A percentile compares a stretch with the other conserved stretches of the same genome.
These are phyloP conservation scores for Lichtheimia hyalospora DNA, from an alignment of 371 early-diverging fungal species.

Conservation along the genomic window DNA sequence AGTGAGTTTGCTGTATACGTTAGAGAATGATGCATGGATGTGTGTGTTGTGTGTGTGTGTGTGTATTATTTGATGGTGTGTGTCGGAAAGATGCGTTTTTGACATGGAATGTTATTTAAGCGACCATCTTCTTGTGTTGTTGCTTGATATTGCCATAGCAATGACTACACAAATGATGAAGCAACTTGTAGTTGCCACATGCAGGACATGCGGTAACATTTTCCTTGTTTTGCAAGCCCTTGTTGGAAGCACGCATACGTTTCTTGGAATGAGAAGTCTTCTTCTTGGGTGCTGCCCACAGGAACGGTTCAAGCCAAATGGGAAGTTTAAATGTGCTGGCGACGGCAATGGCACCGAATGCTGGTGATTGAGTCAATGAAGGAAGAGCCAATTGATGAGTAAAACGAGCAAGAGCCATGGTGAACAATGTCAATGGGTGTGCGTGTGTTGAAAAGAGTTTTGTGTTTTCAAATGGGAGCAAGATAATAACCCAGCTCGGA, in stretches of 20 bases:
- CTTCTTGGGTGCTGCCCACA: slow-evolving; percentile 85
- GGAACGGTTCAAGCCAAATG: slow-evolving; percentile 53
- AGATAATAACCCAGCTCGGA: neutral
- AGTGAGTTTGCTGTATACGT: too few relatives aligned
- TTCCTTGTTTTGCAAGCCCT: slow-evolving; percentile 71
- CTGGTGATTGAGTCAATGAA: slow-evolving; percentile 6
- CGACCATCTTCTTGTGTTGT: neutral
- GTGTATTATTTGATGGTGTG: too few relatives aligned
- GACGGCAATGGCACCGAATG: slow-evolving; percentile 5
- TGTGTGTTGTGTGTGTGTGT: too few relatives aligned
- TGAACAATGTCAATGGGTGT: too few relatives aligned
- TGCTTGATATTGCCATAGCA: slow-evolving; percentile 72
- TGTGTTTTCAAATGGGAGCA: neutral
- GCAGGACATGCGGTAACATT: slow-evolving; percentile 74
- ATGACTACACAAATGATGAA: slow-evolving; percentile 75
- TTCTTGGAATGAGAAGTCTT: slow-evolving; percentile 86
- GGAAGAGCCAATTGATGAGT: slow-evolving; percentile 6
- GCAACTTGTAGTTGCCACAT: slow-evolving; percentile 72
- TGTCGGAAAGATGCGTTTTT: too few relatives aligned
- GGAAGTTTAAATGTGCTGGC: slow-evolving; percentile 36
- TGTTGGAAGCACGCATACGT: slow-evolving; percentile 83
- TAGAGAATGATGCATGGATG: too few relatives aligned
- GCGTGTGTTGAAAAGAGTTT: neutral
- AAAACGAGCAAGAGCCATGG: slow-evolving; percentile 11
- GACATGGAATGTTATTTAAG: too few relatives aligned